Percentiles rank a stretch among this genome's conserved stretches.
phyloP scores from a whole-genome alignment of 73 alveolate genomes.

The Symbiodinium pilosum region DNA sequence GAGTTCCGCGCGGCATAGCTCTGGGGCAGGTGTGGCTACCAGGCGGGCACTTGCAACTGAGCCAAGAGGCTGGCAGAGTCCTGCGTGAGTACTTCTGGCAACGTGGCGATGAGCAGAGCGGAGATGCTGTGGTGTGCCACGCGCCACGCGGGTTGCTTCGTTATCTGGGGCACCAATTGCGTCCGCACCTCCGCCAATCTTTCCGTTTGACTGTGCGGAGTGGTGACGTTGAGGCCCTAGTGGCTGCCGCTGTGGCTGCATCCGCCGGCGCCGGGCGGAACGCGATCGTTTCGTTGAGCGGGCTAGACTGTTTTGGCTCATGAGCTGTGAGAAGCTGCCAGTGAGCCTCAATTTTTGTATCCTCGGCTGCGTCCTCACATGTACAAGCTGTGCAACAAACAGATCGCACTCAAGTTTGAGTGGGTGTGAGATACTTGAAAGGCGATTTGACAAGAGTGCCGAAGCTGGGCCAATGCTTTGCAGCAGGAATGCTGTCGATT shows the following conservation, averaged over 20 bases:
- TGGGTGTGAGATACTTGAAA: not conserved
- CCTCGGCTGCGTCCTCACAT: conserved; percentile 12
- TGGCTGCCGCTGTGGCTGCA: not conserved
- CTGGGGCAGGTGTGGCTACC: conserved; percentile 9
- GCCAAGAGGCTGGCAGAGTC: not conserved
- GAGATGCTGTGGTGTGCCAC: not conserved
- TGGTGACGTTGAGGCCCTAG: not conserved
- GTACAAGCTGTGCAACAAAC: not conserved
- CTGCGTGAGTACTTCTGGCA: not conserved
- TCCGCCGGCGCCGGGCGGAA: not conserved
- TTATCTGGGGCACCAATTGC: not conserved
- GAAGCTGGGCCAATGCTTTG: not conserved
- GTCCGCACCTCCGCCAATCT: not conserved
- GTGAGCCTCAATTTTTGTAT: not conserved
- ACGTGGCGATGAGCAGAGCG: not conserved
- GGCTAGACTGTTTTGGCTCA: not conserved
- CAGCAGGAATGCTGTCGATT: not conserved
- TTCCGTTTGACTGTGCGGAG: not conserved
- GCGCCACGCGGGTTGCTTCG: not conserved
- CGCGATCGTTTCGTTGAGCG: not conserved
- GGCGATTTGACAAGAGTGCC: not conserved
- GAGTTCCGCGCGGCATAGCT: not conserved
- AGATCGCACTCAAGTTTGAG: not conserved
- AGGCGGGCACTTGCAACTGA: not conserved
- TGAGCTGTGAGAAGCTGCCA: not conserved